Evolutionary conservation across 1,284 basidiomycete species (phyloP).

Genomic region (Vanrija sp.): DNA sequence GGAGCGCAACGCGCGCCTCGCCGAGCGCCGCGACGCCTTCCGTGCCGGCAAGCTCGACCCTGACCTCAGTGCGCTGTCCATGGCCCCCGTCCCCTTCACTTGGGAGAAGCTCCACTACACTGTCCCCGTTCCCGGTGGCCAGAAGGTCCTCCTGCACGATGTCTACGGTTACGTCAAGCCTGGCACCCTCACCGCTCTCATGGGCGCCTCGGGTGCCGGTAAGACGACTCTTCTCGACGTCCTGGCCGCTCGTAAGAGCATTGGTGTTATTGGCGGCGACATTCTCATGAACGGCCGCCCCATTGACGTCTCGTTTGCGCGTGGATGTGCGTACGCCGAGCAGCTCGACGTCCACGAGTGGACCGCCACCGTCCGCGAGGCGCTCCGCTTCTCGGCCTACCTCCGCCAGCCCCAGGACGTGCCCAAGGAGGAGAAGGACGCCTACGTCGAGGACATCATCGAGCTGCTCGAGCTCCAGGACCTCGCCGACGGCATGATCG

Average conservation of each 20-base stretch:
- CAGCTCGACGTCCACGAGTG: constrained; percentile 73
- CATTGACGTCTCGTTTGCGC: constrained; percentile 49
- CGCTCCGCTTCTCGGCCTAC: constrained; percentile 58
- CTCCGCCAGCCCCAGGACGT: constrained; percentile 56
- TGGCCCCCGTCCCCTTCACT: constrained; percentile 50
- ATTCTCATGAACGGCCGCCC: constrained; percentile 54
- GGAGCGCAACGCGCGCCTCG: constrained; percentile 60
- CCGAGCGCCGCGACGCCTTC: constrained; percentile 55
- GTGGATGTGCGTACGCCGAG: constrained; percentile 58
- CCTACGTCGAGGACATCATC: constrained; percentile 55
- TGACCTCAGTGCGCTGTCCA: constrained; percentile 44
- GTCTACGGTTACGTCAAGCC: constrained; percentile 58
- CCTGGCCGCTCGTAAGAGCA: constrained; percentile 55
- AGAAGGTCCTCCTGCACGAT: constrained; percentile 53
- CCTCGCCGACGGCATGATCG: constrained; percentile 53
- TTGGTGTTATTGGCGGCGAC: constrained; percentile 54
- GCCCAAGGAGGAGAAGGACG: constrained; percentile 54
- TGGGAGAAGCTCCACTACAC: constrained; percentile 52
- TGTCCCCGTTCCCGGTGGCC: constrained; percentile 54
- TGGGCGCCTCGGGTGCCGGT: constrained; percentile 59
- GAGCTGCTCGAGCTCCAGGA: constrained; percentile 55
- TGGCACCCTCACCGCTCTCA: constrained; percentile 58
- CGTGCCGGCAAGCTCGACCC: constrained; percentile 46
- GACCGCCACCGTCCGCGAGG: constrained; percentile 64
- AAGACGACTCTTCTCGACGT: constrained; percentile 57